A percentile compares a stretch with the other conserved stretches of the same genome.
These are phyloP conservation scores for Rasamsonia emersonii DNA, from an alignment of 2,329 filamentous ascomycete species.

Conservation along the genomic window DNA sequence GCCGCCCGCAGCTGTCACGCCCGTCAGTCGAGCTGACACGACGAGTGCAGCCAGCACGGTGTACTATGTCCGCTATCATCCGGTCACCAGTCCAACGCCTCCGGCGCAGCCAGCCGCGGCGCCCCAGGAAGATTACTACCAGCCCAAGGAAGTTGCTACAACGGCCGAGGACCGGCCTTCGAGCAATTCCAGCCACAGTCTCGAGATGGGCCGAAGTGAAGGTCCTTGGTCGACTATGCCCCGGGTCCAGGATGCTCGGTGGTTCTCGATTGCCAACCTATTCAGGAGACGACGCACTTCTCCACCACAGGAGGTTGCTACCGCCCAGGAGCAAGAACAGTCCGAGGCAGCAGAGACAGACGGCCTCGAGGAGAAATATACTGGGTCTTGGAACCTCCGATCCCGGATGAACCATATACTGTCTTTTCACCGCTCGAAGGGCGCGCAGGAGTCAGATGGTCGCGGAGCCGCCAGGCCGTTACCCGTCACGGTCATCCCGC, in stretches of 20 bases:
- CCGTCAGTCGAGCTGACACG: slow-evolving; percentile 52
- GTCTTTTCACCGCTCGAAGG: slow-evolving; percentile 40
- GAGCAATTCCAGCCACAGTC: too few species aligned
- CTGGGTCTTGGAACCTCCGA: slow-evolving; percentile 35
- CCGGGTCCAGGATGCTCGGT: slow-evolving; percentile 27
- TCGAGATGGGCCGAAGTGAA: too few species aligned
- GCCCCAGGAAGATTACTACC: slow-evolving; percentile 15
- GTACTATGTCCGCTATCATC: slow-evolving; percentile 55
- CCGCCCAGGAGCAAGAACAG: slow-evolving; percentile 43
- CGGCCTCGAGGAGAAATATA: slow-evolving; percentile 36
- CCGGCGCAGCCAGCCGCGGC: slow-evolving; percentile 18
- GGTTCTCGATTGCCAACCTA: slow-evolving; percentile 47
- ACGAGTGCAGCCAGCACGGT: slow-evolving; percentile 56
- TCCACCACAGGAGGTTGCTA: slow-evolving; percentile 52
- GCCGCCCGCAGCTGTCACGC: slow-evolving; percentile 44
- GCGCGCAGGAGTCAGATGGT: slow-evolving; percentile 29
- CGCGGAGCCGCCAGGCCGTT: slow-evolving; percentile 33
- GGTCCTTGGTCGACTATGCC: background rate
- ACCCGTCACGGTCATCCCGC: slow-evolving; percentile 54
- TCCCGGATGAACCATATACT: slow-evolving; percentile 39
- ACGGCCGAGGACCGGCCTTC: too few species aligned
- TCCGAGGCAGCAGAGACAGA: slow-evolving; percentile 15
- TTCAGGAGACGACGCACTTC: slow-evolving; percentile 52
- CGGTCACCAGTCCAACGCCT: slow-evolving; percentile 41
- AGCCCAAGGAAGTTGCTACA: slow-evolving; percentile 17